Conservation (phyloP, 208 protist species). For the Leishmania guyanensis region DNA sequence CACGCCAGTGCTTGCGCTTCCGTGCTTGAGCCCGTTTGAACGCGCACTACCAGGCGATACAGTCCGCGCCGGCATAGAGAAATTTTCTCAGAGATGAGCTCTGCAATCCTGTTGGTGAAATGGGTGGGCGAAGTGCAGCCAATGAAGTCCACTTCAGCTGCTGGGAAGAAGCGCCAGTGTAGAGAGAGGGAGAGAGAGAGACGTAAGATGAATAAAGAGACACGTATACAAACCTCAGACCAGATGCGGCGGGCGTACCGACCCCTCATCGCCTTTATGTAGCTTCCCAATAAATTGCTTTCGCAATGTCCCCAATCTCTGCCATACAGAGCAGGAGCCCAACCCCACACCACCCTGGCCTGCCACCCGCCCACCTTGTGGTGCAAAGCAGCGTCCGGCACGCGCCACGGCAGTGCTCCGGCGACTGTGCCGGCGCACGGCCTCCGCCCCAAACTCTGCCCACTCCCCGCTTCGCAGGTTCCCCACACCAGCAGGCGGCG, state of each 20-base stretch:
- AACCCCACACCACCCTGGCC: not conserved
- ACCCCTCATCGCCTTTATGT: not conserved
- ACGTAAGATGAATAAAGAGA: not conserved
- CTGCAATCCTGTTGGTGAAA: not conserved
- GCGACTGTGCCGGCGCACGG: no score
- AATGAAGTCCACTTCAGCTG: not conserved
- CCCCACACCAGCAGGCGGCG: not conserved
- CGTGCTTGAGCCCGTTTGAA: conserved; percentile 8
- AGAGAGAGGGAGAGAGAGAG: not conserved
- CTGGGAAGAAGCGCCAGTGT: not conserved
- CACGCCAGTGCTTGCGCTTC: not conserved
- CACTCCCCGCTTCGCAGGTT: not conserved
- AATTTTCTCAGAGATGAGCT: no score
- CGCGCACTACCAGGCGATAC: not conserved
- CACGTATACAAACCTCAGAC: not conserved
- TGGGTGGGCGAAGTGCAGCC: not conserved
- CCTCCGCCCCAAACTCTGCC: not conserved
- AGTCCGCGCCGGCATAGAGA: not conserved
- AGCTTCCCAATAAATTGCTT: not conserved
- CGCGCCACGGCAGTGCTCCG: not conserved
- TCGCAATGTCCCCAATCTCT: not conserved
- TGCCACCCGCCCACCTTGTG: not conserved
- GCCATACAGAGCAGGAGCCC: not conserved
- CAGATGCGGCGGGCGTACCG: not conserved
- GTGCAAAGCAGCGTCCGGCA: not conserved